Evolutionary conservation across 345 rosid species (phyloP), one percentile per base, ranked within the genome.

Genomic region (Dipteronia sinensis): DNA sequence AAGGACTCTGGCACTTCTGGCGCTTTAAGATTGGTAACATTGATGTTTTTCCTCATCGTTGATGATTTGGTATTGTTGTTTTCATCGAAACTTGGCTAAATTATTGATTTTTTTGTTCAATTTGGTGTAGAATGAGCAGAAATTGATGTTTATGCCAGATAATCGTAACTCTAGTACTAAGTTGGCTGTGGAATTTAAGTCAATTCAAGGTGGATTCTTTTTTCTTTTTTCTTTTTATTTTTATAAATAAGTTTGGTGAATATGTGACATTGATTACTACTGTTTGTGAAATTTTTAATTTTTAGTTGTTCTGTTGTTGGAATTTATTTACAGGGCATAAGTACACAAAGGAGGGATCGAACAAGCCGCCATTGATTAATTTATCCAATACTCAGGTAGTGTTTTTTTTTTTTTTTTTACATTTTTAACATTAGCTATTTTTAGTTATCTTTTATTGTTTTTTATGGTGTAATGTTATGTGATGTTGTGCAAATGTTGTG

Each of bases 321-420:
- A 19, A 40, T 70, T 65, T 67, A 73, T 79, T 13, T 62, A 49
- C 80, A 95, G 99, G 89, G 81, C 91, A 91, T 74, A 95, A 82
- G 77, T 78, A 87, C 77, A 93, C 97, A 3, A 93, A 91, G 80
- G 92, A 91, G 85, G 96, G 89, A 82, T 90, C 98, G 53, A 86
- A 87, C 44, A 91, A 92, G 87, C 94, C 97, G 49, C 91, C 98
- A 22, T 86, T 89, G 99, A 94, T 96, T 80, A 94, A 94, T 87
- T 90, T 96, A 53, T 86, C 91, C 40, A 87, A 86, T 69, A 82
- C 74, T 80, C 97, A 92, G 96, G 97, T 95, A 67, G 61, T 25
- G 25, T 44, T 10, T 72, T 19, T 22, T 0, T 58, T 6, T n/a
- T 72, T 17, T 10, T 51, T 58, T 72, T 17, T 7, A 59, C 27